Evolutionary conservation across 768 basidiomycete species (phyloP), one percentile per base, ranked within the genome.

Genomic region (Paxillus rubicundulus): DNA sequence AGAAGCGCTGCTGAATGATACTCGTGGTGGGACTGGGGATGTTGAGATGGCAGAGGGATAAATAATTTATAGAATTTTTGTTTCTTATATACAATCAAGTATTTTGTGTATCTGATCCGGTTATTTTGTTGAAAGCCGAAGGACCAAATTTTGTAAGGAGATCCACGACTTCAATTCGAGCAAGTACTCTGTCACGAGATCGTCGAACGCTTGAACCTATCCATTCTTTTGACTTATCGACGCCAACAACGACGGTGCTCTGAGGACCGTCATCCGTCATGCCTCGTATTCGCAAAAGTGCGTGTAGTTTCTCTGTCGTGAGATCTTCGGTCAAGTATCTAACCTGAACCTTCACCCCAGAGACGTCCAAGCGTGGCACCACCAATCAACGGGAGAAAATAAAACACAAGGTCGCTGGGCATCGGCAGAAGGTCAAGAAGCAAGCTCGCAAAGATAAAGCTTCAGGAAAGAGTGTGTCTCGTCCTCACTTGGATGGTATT

Each of bases 361-460:
- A 90, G 74, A 94, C 93, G 12, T 89, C 86, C 62, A 95, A 85
- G 70, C 82, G 94, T 24, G 75, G 77, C 18, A 80, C 82, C n/a
- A 87, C 83, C 37, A 78, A 86, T 59, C 80, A 89, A 53, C 83
- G 91, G 21, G 78, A 79, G 43, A 91, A 79, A 61, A 77, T 92
- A 61, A 79, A 81, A 63, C 80, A 86, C 63, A 92, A 94, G 70
- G 81, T 83, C 38, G 73, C 81, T 24, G 93, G 93, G 68, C 82
- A 82, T 56, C 78, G 77, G 64, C 88, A 84, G 74, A 96, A 96
- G 75, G 74, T 74, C 45, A 79, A 78, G 63, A 92, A 85, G 68
- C 78, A 77, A 38, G 80, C 81, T 13, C 92, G 91, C 74, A 90
- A 86, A 68, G 68, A 65, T 54, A 88, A 87, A 70, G 72, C 79